These are phyloP conservation scores for Alloteropsis semialata DNA, from an alignment of 176 grass and related monocot species.

Conservation along the genomic window DNA sequence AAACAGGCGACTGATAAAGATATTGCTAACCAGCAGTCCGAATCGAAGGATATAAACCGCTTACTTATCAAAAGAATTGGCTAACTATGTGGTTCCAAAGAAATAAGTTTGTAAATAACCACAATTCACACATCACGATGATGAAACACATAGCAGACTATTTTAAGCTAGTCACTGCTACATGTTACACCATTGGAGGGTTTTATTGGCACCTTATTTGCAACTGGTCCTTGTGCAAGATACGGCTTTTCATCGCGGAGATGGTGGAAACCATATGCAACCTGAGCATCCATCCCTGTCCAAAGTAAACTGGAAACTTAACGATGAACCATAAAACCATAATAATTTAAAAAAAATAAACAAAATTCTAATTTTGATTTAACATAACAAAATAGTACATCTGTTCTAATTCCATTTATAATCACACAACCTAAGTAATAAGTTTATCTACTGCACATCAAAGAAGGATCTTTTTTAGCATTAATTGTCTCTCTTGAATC, in stretches of 20 bases:
- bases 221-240: conserved; percentile 86
- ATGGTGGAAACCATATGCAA: conserved; percentile 93
- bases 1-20: conserved; percentile 4
- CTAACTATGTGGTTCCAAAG: background rate
- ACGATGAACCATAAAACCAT: conserved; percentile 15
- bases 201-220: conserved; percentile 80
- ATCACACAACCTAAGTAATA: background rate
- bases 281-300: conserved; percentile 98
- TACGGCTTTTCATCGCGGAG: conserved; percentile 87
- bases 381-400: background rate
- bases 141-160: background rate
- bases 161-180: background rate
- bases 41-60: conserved; percentile 2
- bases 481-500: background rate
- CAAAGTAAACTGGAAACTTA: conserved; percentile 35
- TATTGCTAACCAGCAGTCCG: background rate
- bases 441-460: background rate
- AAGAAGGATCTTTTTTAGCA: background rate
- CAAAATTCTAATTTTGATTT: background rate
- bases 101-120: background rate
- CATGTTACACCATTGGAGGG: background rate
- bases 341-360: background rate
- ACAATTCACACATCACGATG: background rate
- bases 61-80: background rate
- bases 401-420: background rate